Evolutionary conservation across 106 monocot species (phyloP).

Genomic region (Alisma plantagoaquatica): DNA sequence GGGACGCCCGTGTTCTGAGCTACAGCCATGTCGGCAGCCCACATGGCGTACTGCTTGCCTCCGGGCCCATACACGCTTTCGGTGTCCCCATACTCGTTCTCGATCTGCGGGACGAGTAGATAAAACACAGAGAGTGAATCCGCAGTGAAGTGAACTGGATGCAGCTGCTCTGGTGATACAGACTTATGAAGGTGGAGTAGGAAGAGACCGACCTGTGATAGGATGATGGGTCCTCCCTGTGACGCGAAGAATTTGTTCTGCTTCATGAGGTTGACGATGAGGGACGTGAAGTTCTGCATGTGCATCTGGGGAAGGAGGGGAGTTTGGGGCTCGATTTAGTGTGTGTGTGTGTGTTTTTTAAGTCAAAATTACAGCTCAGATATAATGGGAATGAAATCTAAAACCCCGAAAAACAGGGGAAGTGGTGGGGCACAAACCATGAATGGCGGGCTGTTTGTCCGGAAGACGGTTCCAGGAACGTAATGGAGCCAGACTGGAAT

Average conservation of each 20-base stretch:
- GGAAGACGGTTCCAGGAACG: slow-evolving; percentile 72
- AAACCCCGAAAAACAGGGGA: too few relatives aligned
- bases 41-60: slow-evolving; percentile 87
- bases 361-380: too few relatives aligned
- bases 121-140: too few relatives aligned
- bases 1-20: slow-evolving; percentile 79
- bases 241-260: slow-evolving; percentile 63
- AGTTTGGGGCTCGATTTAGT: not conserved
- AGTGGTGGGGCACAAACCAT: slow-evolving; percentile 63
- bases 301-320: slow-evolving; percentile 31
- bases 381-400: too few relatives aligned
- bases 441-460: slow-evolving; percentile 60
- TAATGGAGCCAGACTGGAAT: slow-evolving; percentile 95
- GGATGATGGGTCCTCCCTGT: slow-evolving; percentile 87
- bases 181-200: too few relatives aligned
- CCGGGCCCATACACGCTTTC: slow-evolving; percentile 72
- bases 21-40: slow-evolving; percentile 94
- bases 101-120: slow-evolving; percentile 79
- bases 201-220: slow-evolving; percentile 64
- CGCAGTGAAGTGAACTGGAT: too few relatives aligned
- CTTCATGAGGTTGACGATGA: slow-evolving; percentile 86
- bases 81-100: slow-evolving; percentile 91
- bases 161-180: too few relatives aligned
- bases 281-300: slow-evolving; percentile 73
- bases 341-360: too few relatives aligned